Evolutionary conservation across 805 yeast genomes (phyloP).

Genomic region (Lipomyces mesembrius): DNA sequence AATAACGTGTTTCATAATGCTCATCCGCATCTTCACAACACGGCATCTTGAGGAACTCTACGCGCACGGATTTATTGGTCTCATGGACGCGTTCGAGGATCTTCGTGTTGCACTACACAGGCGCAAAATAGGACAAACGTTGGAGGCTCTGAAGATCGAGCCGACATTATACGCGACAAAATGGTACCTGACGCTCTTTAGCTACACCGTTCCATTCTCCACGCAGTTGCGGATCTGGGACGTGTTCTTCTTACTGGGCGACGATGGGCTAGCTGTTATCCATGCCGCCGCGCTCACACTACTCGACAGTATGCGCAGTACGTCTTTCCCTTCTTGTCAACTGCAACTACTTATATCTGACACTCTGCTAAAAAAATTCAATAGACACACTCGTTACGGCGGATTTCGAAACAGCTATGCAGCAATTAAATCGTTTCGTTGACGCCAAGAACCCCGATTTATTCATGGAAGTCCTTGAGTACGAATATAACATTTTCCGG

Average conservation of each 20-base stretch:
- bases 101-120: conserved; percentile 11
- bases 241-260: conserved; percentile 30
- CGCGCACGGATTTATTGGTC: conserved; percentile 29
- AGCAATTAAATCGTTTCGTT: conserved; percentile 14
- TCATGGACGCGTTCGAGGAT: conserved; percentile 28
- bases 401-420: conserved; percentile 32
- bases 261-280: conserved; percentile 16
- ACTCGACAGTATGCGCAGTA: conserved; percentile 19
- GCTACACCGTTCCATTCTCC: conserved; percentile 34
- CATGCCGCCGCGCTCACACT: conserved; percentile 37
- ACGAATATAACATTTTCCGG: conserved; percentile 16
- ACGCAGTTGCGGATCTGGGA: conserved; percentile 38
- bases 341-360: not conserved
- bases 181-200: conserved; percentile 38
- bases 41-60: conserved; percentile 29
- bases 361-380: not conserved
- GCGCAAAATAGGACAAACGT: conserved; percentile 17
- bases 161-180: conserved; percentile 37
- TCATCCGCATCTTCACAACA: conserved; percentile 22
- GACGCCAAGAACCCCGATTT: conserved; percentile 24
- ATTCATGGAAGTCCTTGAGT: conserved; percentile 28
- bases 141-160: conserved; percentile 24
- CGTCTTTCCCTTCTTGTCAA: not conserved
- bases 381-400: conserved; percentile 2
- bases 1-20: conserved; percentile 30